Conservation (phyloP, 2,329 filamentous ascomycete genomes). For the Cadophora malorum region DNA sequence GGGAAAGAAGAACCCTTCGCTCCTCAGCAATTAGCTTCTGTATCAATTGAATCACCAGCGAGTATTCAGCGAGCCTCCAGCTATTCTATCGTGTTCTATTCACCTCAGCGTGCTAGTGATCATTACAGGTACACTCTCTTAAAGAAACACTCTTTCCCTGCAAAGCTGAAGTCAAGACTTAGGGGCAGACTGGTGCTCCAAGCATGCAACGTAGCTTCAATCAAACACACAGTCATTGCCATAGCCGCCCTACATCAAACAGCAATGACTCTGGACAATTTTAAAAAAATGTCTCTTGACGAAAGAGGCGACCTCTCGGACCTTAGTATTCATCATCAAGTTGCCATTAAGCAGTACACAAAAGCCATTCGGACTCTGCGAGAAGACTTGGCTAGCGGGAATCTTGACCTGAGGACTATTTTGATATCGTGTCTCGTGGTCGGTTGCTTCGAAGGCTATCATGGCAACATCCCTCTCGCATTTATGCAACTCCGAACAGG, state of each 20-base stretch:
- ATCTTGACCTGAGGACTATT: constrained; percentile 27
- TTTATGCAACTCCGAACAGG: constrained; percentile 27
- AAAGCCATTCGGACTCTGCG: constrained; percentile 28
- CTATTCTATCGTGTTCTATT: no score
- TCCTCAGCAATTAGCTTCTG: no score
- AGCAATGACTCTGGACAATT: constrained; percentile 1
- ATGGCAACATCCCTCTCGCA: constrained; percentile 28
- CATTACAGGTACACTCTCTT: no score
- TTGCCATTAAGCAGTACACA: constrained; percentile 25
- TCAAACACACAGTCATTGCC: constrained; percentile 20
- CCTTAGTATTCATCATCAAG: constrained; percentile 21
- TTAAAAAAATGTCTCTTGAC: neutral
- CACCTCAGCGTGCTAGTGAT: no score
- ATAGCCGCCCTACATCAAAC: constrained; percentile 17
- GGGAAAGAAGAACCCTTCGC: no score
- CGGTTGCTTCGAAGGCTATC: constrained; percentile 27
- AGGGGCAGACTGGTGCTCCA: constrained; percentile 24
- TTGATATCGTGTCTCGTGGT: constrained; percentile 28
- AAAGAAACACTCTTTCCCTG: neutral
- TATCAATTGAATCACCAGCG: no score
- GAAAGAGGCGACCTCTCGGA: neutral
- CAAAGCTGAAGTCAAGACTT: neutral
- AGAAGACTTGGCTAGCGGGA: constrained; percentile 17
- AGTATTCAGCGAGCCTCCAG: no score
- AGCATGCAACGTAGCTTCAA: constrained; percentile 22